These are phyloP conservation scores for Herpetomonas samuelpessoai DNA, from an alignment of 208 protist species.

Conservation along the genomic window DNA sequence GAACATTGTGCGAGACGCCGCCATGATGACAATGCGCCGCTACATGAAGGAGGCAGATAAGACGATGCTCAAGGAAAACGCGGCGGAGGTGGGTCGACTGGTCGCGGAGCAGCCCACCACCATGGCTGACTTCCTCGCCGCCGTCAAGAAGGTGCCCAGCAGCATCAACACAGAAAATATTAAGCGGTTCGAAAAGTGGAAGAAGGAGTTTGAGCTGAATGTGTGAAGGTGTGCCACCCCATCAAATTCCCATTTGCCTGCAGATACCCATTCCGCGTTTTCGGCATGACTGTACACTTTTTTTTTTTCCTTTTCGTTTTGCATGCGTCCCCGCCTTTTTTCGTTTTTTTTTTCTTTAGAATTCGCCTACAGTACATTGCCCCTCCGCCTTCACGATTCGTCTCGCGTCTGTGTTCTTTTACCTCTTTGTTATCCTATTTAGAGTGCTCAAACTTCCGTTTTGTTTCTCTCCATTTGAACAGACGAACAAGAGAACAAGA, in stretches of 20 bases:
- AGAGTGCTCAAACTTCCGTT: too few relatives aligned
- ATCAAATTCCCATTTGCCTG: neutral
- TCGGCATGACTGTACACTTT: neutral
- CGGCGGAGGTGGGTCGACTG: conserved; percentile 71
- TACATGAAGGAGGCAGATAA: conserved; percentile 84
- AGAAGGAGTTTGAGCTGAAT: conserved; percentile 86
- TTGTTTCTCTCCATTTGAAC: too few relatives aligned
- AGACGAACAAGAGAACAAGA: conserved; percentile 1
- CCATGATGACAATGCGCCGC: conserved; percentile 93
- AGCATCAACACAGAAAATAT: conserved; percentile 85
- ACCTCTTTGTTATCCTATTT: too few relatives aligned
- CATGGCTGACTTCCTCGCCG: conserved; percentile 82
- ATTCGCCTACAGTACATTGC: conserved; percentile 8
- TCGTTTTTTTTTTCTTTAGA: neutral
- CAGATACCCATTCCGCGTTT: neutral
- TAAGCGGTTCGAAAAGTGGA: conserved; percentile 86
- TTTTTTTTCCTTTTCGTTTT: conserved; percentile 9
- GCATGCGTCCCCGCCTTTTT: neutral
- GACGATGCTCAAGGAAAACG: conserved; percentile 59
- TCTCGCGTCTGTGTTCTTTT: neutral
- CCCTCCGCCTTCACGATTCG: neutral
- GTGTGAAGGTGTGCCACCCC: conserved; percentile 16
- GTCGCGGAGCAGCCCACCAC: conserved; percentile 82
- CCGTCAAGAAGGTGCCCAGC: conserved; percentile 82
- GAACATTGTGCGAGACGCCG: conserved; percentile 87